These are phyloP conservation scores for Aspergillus sp. DNA, from an alignment of 2,329 filamentous ascomycete genomes.

Conservation along the genomic window DNA sequence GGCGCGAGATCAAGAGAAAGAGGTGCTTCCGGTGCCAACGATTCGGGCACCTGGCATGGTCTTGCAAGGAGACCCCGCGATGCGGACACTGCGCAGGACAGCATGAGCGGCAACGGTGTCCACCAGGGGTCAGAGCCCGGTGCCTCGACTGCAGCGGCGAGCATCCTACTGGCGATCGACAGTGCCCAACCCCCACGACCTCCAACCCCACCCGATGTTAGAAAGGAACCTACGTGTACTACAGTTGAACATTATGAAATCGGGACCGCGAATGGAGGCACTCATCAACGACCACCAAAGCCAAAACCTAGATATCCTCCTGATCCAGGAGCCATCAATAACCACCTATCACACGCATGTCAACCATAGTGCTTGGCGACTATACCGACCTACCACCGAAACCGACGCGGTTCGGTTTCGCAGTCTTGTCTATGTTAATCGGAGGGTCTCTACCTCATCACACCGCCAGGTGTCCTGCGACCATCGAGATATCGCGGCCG, in stretches of 20 bases:
- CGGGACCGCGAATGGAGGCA: conserved; percentile 23
- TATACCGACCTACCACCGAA: conserved; percentile 21
- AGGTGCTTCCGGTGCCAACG: conserved; percentile 21
- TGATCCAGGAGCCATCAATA: conserved; percentile 20
- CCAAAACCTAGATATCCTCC: conserved; percentile 24
- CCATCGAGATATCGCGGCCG: conserved; percentile 22
- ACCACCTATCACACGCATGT: conserved; percentile 21
- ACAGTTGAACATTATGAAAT: conserved; percentile 24
- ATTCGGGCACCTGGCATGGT: conserved; percentile 26
- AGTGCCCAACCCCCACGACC: background rate
- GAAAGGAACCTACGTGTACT: conserved; percentile 7
- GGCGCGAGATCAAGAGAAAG: conserved; percentile 21
- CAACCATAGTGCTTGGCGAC: conserved; percentile 25
- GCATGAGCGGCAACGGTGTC: conserved; percentile 21
- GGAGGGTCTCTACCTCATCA: conserved; percentile 22
- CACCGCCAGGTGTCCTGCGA: conserved; percentile 24
- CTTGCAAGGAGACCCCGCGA: conserved; percentile 22
- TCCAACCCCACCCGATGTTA: background rate
- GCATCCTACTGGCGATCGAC: conserved; percentile 12
- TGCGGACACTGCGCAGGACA: conserved; percentile 23
- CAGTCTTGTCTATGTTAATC: conserved; percentile 28
- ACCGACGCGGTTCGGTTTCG: background rate
- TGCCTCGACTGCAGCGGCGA: conserved; percentile 21
- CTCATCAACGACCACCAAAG: conserved; percentile 28
- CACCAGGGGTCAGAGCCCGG: conserved; percentile 16